Percentiles rank a stretch among this genome's conserved stretches.
phyloP scores from a whole-genome alignment of 2,329 filamentous ascomycete genomes.

The Amphichorda felina region DNA sequence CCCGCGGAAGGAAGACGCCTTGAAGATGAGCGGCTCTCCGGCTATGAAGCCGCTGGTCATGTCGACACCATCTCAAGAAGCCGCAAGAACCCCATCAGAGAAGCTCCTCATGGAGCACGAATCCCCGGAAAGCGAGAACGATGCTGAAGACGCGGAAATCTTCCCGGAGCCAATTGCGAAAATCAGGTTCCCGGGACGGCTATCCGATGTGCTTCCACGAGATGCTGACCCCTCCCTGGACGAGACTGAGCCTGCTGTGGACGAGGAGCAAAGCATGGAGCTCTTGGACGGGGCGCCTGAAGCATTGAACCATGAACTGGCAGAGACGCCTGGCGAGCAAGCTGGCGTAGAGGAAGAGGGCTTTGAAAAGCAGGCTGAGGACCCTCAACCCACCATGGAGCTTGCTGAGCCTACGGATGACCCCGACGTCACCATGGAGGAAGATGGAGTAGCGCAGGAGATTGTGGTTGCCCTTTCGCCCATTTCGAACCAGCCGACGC shows the following conservation, averaged over 20 bases:
- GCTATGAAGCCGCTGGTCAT: conserved; percentile 23
- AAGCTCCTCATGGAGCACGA: conserved; percentile 23
- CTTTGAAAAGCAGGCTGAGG: neutral
- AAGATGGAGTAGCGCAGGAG: neutral
- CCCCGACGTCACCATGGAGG: neutral
- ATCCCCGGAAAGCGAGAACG: conserved; percentile 5
- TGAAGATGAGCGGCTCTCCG: conserved; percentile 15
- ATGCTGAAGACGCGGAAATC: conserved; percentile 15
- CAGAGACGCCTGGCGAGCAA: too few species aligned
- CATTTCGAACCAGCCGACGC: neutral
- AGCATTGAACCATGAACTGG: too few species aligned
- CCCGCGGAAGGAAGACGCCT: conserved; percentile 8
- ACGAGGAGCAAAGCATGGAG: conserved; percentile 11
- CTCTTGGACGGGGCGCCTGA: too few species aligned
- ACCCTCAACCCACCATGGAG: conserved; percentile 6
- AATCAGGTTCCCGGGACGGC: conserved; percentile 29
- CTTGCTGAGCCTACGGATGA: conserved; percentile 5
- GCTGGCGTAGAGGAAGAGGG: conserved; percentile 7
- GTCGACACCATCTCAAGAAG: conserved; percentile 14
- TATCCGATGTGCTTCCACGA: conserved; percentile 32
- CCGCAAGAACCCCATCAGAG: conserved; percentile 16
- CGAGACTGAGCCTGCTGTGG: conserved; percentile 14
- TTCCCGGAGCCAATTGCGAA: conserved; percentile 20
- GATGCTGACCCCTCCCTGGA: conserved; percentile 27
- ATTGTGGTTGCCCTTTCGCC: neutral